phyloP scores from a whole-genome alignment of 2,329 filamentous ascomycete species.

The Aspergillus ruber region DNA sequence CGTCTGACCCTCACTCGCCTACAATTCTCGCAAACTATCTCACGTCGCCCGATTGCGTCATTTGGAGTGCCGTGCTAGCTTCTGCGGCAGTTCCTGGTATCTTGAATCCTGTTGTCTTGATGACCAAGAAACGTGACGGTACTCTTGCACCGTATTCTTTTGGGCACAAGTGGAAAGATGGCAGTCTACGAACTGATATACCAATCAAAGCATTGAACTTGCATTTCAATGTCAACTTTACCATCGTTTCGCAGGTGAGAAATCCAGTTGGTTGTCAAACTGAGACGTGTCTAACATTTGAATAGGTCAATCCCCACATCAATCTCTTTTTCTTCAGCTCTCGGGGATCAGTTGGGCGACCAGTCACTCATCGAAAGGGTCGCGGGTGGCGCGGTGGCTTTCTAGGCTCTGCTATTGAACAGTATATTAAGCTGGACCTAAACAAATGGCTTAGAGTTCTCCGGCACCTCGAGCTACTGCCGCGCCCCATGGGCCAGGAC shows the following conservation, averaged over 20 bases:
- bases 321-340: constrained; percentile 99
- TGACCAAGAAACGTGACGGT: constrained; percentile 75
- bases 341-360: constrained; percentile 80
- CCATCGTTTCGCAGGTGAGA: constrained; percentile 62
- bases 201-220: constrained; percentile 89
- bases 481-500: constrained; percentile 84
- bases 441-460: constrained; percentile 97
- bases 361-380: constrained; percentile 87
- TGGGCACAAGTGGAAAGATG: constrained; percentile 99
- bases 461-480: constrained; percentile 83
- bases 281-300: constrained; percentile 26
- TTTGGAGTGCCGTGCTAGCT: constrained; percentile 93
- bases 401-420: constrained; percentile 82
- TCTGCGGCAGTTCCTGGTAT: constrained; percentile 95
- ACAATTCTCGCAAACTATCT: constrained; percentile 93
- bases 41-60: constrained; percentile 91
- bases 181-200: constrained; percentile 87
- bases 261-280: background rate
- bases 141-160: constrained; percentile 85
- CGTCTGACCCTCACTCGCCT: constrained; percentile 87
- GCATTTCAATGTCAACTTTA: constrained; percentile 98
- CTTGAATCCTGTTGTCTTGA: constrained; percentile 87
- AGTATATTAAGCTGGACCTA: constrained; percentile 92
- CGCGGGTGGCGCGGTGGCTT: constrained; percentile 95
- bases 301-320: constrained; percentile 89